phyloP scores from a whole-genome alignment of 176 grass and related monocot species.

The Saccharum officinarum region DNA sequence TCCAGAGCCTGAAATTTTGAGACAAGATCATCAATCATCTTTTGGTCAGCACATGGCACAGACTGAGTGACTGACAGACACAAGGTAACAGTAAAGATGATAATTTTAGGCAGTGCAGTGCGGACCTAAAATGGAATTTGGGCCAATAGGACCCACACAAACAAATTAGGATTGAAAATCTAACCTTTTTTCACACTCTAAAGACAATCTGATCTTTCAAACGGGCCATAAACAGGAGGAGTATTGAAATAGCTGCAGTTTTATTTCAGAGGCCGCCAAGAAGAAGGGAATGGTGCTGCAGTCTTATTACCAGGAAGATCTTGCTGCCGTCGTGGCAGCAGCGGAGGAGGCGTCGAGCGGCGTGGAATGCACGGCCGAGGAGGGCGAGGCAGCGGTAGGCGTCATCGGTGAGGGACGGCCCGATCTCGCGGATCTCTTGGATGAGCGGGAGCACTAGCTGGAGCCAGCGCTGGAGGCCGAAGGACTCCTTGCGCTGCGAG shows the following conservation, averaged over 20 bases:
- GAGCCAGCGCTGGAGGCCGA: slow-evolving; percentile 58
- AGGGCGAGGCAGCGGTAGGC: slow-evolving; percentile 33
- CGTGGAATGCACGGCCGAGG: slow-evolving; percentile 46
- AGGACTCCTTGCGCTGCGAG: slow-evolving; percentile 65
- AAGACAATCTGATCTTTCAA: neutral
- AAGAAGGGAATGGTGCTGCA: neutral
- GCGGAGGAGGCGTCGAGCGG: slow-evolving; percentile 57
- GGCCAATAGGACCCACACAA: neutral
- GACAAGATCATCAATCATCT: neutral
- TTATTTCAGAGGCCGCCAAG: neutral
- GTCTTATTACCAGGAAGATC: slow-evolving; percentile 50
- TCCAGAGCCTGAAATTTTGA: slow-evolving; percentile 48
- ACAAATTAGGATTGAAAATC: neutral
- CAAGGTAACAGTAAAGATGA: neutral
- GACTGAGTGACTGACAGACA: neutral
- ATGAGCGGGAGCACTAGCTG: slow-evolving; percentile 61
- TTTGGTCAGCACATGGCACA: neutral
- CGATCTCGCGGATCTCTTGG: slow-evolving; percentile 55
- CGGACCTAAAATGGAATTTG: neutral
- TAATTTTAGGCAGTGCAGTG: neutral
- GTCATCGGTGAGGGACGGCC: slow-evolving; percentile 25
- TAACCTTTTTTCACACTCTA: neutral
- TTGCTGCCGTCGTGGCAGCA: slow-evolving; percentile 80
- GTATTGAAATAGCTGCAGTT: neutral
- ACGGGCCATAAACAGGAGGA: neutral